These are phyloP conservation scores for Heliosperma pusillum DNA, from an alignment of 148 eudicot species.

Conservation along the genomic window DNA sequence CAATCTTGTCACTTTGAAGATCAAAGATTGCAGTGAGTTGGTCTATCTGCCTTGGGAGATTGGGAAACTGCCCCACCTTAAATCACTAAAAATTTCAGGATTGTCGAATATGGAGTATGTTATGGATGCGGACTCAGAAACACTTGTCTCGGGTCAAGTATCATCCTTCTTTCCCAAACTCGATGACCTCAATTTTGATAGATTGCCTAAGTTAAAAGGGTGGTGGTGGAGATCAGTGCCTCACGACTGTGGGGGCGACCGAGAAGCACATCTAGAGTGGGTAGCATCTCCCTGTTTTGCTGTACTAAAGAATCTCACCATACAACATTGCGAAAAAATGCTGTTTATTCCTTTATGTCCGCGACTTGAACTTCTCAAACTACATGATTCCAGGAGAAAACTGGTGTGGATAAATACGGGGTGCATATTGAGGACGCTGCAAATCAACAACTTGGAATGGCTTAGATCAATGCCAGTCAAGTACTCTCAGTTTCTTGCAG, in stretches of 20 bases:
- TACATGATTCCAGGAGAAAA: not conserved
- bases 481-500: not conserved
- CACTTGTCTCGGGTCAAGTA: not conserved
- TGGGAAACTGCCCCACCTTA: not conserved
- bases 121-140: not conserved
- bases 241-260: too few species aligned
- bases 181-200: not conserved
- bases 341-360: too few species aligned
- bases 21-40: not conserved
- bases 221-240: not conserved
- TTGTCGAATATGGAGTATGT: slow-evolving; percentile 4
- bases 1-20: slow-evolving; percentile 13
- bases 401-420: too few species aligned
- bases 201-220: slow-evolving; percentile 2
- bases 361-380: not conserved
- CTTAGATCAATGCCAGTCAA: not conserved
- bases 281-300: not conserved
- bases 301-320: not conserved
- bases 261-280: too few species aligned
- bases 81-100: not conserved
- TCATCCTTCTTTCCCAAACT: not conserved
- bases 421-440: too few species aligned
- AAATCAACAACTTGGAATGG: too few species aligned
- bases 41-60: not conserved
- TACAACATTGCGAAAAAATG: too few species aligned